Evolutionary conservation across 768 basidiomycete species (phyloP).

Genomic region (Saitozyma podzolica): DNA sequence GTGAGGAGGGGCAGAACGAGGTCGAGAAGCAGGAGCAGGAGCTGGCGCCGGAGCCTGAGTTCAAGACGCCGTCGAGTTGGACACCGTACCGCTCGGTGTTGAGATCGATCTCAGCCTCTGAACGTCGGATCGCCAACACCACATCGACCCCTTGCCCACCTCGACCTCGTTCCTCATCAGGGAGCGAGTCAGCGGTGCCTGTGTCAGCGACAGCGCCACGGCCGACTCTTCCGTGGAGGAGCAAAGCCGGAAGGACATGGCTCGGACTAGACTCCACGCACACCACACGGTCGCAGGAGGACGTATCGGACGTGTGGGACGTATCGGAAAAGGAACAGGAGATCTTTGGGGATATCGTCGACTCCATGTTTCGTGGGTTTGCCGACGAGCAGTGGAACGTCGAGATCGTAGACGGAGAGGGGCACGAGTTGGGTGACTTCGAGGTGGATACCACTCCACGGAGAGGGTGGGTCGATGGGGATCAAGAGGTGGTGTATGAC

Average conservation of each 20-base stretch:
- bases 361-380: slow-evolving; percentile 7
- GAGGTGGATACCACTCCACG: background rate
- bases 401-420: too few species aligned
- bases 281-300: slow-evolving; percentile 14
- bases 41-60: too few species aligned
- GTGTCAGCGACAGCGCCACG: background rate
- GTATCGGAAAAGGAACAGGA: slow-evolving; percentile 22
- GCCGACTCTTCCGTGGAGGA: slow-evolving; percentile 29
- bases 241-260: slow-evolving; percentile 23
- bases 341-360: slow-evolving; percentile 11
- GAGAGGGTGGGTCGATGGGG: slow-evolving; percentile 5
- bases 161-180: too few species aligned
- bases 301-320: slow-evolving; percentile 17
- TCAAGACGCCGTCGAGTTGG: background rate
- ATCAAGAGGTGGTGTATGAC: background rate
- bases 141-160: background rate
- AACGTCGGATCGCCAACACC: background rate
- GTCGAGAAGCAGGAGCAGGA: background rate
- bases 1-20: background rate
- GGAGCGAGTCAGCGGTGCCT: too few species aligned
- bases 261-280: slow-evolving; percentile 25
- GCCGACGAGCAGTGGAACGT: background rate
- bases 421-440: too few species aligned
- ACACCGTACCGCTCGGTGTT: slow-evolving; percentile 25
- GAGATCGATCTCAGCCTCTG: slow-evolving; percentile 3